A percentile compares a stretch with the other conserved stretches of the same genome.
Evolutionary conservation across 2,329 filamentous ascomycete species (phyloP).

Genomic region (Myriosclerotinia scirpicola): DNA sequence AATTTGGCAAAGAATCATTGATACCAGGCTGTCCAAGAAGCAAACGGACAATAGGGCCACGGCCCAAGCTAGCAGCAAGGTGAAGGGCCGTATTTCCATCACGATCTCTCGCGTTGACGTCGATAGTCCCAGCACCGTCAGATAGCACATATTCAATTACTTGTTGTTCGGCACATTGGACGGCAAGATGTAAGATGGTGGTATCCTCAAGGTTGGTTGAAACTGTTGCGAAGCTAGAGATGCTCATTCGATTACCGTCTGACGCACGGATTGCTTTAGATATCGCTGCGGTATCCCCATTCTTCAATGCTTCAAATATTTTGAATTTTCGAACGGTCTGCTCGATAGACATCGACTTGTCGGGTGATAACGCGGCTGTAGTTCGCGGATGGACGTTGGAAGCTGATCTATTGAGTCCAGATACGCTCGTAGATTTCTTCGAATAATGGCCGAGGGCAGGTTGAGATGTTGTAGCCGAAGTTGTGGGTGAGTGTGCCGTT

Average conservation of each 20-base stretch:
- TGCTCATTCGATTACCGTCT: constrained; percentile 44
- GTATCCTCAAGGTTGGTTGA: constrained; percentile 68
- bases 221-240: constrained; percentile 42
- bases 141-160: constrained; percentile 96
- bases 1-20: constrained; percentile 86
- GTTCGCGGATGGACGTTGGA: constrained; percentile 9
- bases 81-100: constrained; percentile 95
- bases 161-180: constrained; percentile 89
- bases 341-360: constrained; percentile 63
- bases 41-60: constrained; percentile 76
- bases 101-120: constrained; percentile 86
- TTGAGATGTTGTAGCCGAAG: constrained; percentile 29
- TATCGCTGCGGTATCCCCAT: constrained; percentile 86
- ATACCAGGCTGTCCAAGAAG: constrained; percentile 79
- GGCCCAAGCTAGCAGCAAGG: constrained; percentile 79
- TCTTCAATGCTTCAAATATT: constrained; percentile 87
- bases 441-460: constrained; percentile 33
- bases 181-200: constrained; percentile 86
- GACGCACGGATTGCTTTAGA: constrained; percentile 78
- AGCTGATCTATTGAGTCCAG: constrained; percentile 36
- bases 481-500: constrained; percentile 33
- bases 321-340: constrained; percentile 94
- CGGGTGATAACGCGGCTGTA: constrained; percentile 31
- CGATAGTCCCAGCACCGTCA: constrained; percentile 63
- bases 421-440: constrained; percentile 36